Conservation (phyloP, 176 grass and related monocot species). For the Ensete ventricosum region DNA sequence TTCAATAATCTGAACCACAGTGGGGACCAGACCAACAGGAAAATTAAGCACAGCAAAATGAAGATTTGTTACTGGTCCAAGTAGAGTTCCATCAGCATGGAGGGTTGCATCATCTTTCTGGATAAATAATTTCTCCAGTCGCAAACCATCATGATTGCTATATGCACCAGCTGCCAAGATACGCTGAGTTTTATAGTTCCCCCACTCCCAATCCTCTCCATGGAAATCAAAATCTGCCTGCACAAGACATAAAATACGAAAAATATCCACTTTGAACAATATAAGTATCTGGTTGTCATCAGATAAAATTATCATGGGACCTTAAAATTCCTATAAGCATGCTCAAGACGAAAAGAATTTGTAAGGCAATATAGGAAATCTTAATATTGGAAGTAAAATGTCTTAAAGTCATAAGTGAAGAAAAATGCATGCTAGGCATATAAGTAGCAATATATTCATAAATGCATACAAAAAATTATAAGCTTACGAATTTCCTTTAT, state of each 20-base stretch:
- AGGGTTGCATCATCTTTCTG: slow-evolving; percentile 98
- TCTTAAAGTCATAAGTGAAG: background rate
- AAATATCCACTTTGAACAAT: background rate
- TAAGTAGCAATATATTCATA: background rate
- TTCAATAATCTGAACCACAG: slow-evolving; percentile 89
- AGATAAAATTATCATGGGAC: background rate
- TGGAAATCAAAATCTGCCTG: slow-evolving; percentile 98
- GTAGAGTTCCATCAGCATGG: slow-evolving; percentile 90
- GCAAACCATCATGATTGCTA: slow-evolving; percentile 88
- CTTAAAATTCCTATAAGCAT: background rate
- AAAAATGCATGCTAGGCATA: background rate
- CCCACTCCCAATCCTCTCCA: slow-evolving; percentile 99
- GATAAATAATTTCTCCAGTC: slow-evolving; percentile 92
- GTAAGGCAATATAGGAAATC: background rate
- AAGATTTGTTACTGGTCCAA: slow-evolving; percentile 92
- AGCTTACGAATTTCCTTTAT: background rate
- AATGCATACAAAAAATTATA: background rate
- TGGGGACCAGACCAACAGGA: slow-evolving; percentile 85
- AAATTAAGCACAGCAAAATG: slow-evolving; percentile 98
- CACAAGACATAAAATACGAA: slow-evolving; percentile 6
- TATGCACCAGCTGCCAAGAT: slow-evolving; percentile 76
- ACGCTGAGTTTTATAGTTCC: slow-evolving; percentile 76
- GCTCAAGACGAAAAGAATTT: background rate
- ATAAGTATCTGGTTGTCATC: background rate
- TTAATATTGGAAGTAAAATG: background rate